Evolutionary conservation across 371 early-diverging fungal genomes (phyloP), one percentile per base, ranked within the genome.

Genomic region (Mortierella sp.): DNA sequence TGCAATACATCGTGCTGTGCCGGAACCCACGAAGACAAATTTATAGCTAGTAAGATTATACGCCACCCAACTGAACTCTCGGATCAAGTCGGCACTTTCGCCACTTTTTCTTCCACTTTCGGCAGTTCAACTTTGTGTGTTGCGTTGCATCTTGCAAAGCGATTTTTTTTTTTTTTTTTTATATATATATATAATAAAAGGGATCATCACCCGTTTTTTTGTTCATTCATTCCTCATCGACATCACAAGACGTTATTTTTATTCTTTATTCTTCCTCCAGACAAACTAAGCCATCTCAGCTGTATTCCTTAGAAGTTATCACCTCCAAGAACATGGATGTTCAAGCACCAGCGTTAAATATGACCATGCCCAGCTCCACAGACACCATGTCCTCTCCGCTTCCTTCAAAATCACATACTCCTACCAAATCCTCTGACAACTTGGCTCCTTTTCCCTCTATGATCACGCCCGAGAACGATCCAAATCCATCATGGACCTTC

Each of bases 401-500:
- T 6, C 19, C n/a, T 15, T 3, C 52, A 19, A 9, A 6, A 6
- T 17, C 54, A 27, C 12, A 32, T 12, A 8, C 53, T 24, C 19
- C 31, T 37, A 14, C 37, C 2, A 9, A 27, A 15, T 9, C 41
- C 0, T 30, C 48, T 37, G 30, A 19, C 12, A 27, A 27, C 17
- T 27, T 34, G 34, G 34, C 60, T 1, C 11, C 49, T 48, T 17
- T 42, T 6, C 21, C 52, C 0, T 3, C 49, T 19, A 21, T 49
- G n/a, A 52, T 60, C 34, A 31, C 56, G 1, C 60, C 64, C 17
- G 66, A 57, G 32, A 30, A 61, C 31, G 76, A 76, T 39, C 70
- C 70, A 12, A 60, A 60, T 32, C 76, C 76, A 1, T 61, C 70
- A 12, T 76, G 76, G 76, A 60, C 55, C n/a, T 76, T 76, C 47